These are phyloP conservation scores for Pachysandra terminalis DNA, from an alignment of 164 flowering plant species.

Conservation along the genomic window DNA sequence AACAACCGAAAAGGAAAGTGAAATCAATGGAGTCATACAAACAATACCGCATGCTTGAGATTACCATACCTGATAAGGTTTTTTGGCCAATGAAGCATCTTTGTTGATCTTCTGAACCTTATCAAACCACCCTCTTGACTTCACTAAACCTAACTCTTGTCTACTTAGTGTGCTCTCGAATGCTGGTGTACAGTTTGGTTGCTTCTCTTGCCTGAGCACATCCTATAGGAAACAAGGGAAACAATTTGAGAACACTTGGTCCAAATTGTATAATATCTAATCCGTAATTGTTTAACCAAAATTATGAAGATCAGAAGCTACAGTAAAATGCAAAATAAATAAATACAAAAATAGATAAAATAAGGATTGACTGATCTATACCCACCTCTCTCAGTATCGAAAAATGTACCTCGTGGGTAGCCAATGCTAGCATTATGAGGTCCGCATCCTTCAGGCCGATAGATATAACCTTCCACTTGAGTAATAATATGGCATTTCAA, in stretches of 20 bases:
- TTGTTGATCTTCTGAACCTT: neutral
- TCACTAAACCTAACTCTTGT: neutral
- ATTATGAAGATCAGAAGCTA: neutral
- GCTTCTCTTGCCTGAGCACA: slow-evolving; percentile 7
- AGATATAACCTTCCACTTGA: neutral
- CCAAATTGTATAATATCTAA: neutral
- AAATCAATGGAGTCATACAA: neutral
- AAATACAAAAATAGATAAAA: neutral
- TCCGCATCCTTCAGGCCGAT: slow-evolving; percentile 48
- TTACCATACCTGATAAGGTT: slow-evolving; percentile 24
- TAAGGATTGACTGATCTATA: neutral
- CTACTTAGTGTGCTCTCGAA: neutral
- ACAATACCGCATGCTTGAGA: no score
- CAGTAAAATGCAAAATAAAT: neutral
- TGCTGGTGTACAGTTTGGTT: neutral
- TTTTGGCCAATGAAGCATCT: neutral
- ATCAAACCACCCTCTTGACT: neutral
- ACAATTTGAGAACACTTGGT: no score
- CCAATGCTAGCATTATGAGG: slow-evolving; percentile 50
- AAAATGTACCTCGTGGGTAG: slow-evolving; percentile 41
- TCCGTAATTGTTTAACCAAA: neutral
- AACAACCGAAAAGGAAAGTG: neutral
- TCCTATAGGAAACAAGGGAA: slow-evolving; percentile 15
- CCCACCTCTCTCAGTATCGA: slow-evolving; percentile 41
- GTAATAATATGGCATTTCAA: no score